These are phyloP conservation scores for Fusarium sublunatum DNA, from an alignment of 2,329 filamentous ascomycete species.

Conservation along the genomic window DNA sequence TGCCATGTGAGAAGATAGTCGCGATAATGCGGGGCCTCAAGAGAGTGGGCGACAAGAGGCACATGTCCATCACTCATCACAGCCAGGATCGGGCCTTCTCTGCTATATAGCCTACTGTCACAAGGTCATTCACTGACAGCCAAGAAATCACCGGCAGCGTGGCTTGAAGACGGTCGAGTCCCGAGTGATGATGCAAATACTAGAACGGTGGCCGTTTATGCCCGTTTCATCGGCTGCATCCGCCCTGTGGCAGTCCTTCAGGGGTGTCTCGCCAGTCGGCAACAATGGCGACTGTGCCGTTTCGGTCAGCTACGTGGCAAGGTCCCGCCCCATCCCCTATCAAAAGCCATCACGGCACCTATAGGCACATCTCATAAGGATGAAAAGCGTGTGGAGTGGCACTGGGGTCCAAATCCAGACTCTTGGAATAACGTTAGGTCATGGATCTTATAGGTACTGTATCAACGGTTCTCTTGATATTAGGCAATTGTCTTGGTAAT, in stretches of 20 bases:
- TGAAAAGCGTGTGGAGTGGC: slow-evolving; percentile 22
- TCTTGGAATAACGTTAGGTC: too few relatives aligned
- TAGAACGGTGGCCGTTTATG: slow-evolving; percentile 8
- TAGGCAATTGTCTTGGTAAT: too few relatives aligned
- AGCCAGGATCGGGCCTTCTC: slow-evolving; percentile 32
- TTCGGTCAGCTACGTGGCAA: slow-evolving; percentile 37
- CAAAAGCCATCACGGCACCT: slow-evolving; percentile 24
- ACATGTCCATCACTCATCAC: background rate
- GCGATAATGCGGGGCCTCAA: slow-evolving; percentile 21
- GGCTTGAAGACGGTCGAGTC: slow-evolving; percentile 21
- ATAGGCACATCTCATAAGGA: slow-evolving; percentile 25
- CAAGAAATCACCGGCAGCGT: background rate
- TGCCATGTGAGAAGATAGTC: slow-evolving; percentile 22
- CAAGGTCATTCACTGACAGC: slow-evolving; percentile 19
- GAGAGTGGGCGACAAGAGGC: slow-evolving; percentile 9
- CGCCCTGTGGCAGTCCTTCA: slow-evolving; percentile 19
- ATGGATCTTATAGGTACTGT: too few relatives aligned
- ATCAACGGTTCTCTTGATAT: too few relatives aligned
- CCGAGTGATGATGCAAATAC: slow-evolving; percentile 15
- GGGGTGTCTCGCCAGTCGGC: slow-evolving; percentile 32
- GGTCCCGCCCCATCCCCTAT: slow-evolving; percentile 31
- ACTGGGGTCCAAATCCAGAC: too few relatives aligned
- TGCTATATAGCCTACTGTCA: slow-evolving; percentile 28
- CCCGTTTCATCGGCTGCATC: slow-evolving; percentile 35
- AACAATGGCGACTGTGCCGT: slow-evolving; percentile 29